phyloP scores from a whole-genome alignment of 306 rosid species.

The Datisca glomerata region DNA sequence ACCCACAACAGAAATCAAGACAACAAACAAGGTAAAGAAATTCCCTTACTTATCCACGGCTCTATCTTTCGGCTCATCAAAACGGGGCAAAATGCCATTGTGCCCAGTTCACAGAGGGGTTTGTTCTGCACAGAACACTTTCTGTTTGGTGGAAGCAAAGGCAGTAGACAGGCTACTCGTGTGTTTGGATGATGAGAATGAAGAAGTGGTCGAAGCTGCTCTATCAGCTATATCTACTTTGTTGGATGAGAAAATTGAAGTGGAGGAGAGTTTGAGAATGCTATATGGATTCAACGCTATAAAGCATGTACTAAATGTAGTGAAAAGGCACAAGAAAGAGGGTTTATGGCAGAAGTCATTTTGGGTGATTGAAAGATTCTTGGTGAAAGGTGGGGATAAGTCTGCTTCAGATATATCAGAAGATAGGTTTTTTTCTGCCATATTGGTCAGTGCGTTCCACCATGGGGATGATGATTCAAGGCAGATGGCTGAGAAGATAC shows the following conservation, averaged over 20 bases:
- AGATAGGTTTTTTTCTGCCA: slow-evolving; percentile 25
- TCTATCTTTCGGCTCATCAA: slow-evolving; percentile 21
- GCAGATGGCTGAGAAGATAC: slow-evolving; percentile 30
- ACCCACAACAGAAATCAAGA: slow-evolving; percentile 18
- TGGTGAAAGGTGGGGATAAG: slow-evolving; percentile 25
- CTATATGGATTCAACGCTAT: slow-evolving; percentile 15
- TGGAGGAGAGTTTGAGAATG: slow-evolving; percentile 26
- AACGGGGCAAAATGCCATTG: slow-evolving; percentile 5
- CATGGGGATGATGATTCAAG: slow-evolving; percentile 24
- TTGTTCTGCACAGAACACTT: slow-evolving; percentile 31
- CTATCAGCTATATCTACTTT: slow-evolving; percentile 30
- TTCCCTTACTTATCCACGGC: slow-evolving; percentile 13
- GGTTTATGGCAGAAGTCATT: slow-evolving; percentile 28
- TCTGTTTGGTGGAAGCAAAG: slow-evolving; percentile 30
- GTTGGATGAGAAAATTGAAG: slow-evolving; percentile 36
- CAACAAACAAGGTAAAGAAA: slow-evolving; percentile 13
- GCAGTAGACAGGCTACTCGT: slow-evolving; percentile 26
- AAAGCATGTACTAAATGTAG: slow-evolving; percentile 18
- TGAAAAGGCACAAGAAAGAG: slow-evolving; percentile 26
- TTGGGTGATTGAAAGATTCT: slow-evolving; percentile 36
- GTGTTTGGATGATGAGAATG: slow-evolving; percentile 27
- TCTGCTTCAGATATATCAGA: slow-evolving; percentile 21
- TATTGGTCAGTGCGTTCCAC: slow-evolving; percentile 31
- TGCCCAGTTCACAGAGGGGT: slow-evolving; percentile 37
- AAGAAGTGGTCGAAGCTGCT: slow-evolving; percentile 34